Base-by-base conservation (phyloP, 164 flowering plant species). In the Stephania yunnanensis region DNA sequence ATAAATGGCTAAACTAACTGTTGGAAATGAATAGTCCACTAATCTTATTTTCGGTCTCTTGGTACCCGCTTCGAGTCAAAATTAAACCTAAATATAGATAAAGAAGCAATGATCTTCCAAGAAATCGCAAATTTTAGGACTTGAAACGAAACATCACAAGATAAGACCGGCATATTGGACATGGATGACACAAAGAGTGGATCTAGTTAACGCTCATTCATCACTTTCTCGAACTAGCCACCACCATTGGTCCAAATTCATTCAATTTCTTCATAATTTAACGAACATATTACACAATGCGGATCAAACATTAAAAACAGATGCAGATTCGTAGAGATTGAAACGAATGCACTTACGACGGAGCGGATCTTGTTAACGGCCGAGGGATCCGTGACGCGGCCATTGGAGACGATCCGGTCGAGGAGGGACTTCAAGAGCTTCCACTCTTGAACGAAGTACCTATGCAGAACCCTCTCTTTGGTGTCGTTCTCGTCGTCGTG, bases 391-490 rank as follows among this genome's bases (percentile, higher is more conserved):
- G 89, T 64, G 80, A 87, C 89, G 68, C 90, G 85, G 75, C 87
- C 91, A 72, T 76, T 72, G 77, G 88, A 81, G 79, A 95, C 87
- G 79, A 93, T 92, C 81, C 81, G 87, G 77, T 93, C 86, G 30
- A 95, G 84, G 68, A 93, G 84, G 48, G 94, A 90, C 78, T 93
- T 91, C 80, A 95, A 90, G 29, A 86, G 78, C 68, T 85, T 83
- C 99, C 98, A 95, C 72, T 95, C 99, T 58, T 77, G 91, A 20
- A 95, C 87, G 80, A 95, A 95, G 87, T 90, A 92, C 52, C 85
- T 88, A 77, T 87, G 93, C 0, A 95, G 80, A 13, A 90, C 92
- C 45, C 75, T 71, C 78, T 92, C 95, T 61, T 87, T 88, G 42
- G 92, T 81, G 64, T 85, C 99, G 76, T 82, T 87, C 78, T 92